Evolutionary conservation across 1,284 basidiomycete genomes (phyloP).

Genomic region (Hypsizygus ulmarius): DNA sequence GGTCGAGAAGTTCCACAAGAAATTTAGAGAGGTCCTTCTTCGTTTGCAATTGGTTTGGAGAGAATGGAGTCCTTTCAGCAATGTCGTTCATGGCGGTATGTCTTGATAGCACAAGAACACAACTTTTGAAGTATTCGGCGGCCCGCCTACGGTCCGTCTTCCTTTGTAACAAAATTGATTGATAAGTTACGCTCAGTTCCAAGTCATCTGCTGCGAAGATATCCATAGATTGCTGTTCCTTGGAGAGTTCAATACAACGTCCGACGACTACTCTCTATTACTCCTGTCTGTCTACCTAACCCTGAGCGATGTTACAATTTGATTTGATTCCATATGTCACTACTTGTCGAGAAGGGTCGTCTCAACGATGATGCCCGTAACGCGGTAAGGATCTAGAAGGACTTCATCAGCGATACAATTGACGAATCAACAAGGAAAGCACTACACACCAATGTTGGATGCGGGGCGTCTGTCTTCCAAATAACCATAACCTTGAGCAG

Average conservation of each 20-base stretch:
- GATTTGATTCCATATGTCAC: constrained; percentile 6
- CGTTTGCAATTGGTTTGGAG: constrained; percentile 57
- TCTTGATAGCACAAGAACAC: too few relatives aligned
- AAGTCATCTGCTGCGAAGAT: too few relatives aligned
- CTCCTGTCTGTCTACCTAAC: constrained; percentile 1
- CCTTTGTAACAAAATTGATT: too few relatives aligned
- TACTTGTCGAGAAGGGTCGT: constrained; percentile 73
- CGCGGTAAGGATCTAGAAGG: constrained; percentile 78
- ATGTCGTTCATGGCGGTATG: constrained; percentile 26
- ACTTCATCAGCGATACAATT: constrained; percentile 13
- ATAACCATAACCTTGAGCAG: constrained; percentile 92
- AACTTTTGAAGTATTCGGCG: too few relatives aligned
- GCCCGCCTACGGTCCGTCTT: too few relatives aligned
- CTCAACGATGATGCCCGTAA: constrained; percentile 89
- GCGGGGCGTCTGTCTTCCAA: constrained; percentile 95
- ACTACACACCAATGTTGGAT: constrained; percentile 87
- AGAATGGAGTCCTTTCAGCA: constrained; percentile 40
- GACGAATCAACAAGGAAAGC: not conserved
- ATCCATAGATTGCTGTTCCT: too few relatives aligned
- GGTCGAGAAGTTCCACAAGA: constrained; percentile 59
- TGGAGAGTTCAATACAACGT: too few relatives aligned
- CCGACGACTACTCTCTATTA: constrained; percentile 5
- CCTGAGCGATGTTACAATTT: constrained; percentile 9
- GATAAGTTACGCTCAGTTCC: too few relatives aligned
- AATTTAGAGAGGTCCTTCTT: constrained; percentile 57